Evolutionary conservation across 2,329 filamentous ascomycete genomes (phyloP), one percentile per base, ranked within the genome.

Genomic region (Penicillium italicum): DNA sequence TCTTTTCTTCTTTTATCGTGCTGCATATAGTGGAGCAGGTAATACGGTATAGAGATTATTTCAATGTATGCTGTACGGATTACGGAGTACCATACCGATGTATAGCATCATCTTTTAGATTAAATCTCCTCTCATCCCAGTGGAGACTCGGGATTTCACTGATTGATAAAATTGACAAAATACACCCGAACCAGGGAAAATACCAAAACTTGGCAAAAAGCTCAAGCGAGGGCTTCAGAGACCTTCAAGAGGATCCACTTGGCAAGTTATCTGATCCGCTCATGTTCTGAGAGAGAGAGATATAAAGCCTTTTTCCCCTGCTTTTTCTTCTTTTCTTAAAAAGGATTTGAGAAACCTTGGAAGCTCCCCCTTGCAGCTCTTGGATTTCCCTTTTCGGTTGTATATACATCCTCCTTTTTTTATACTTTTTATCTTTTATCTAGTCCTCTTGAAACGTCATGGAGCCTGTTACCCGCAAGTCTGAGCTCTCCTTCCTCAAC

Each of bases 401-500:
- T 45, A 33, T 45, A 33, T 34, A 42, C n/a, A n/a, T n/a, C n/a
- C n/a, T n/a, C 1, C 14, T 16, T 28, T 28, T 22, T 22, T 26
- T 42, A 50, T 4, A 30, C 12, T 12, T 41, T 49, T 31, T 20
- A 31, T 18, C 40, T 34, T 33, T 45, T n/a, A 31, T 24, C 18
- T 47, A 31, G 24, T n/a, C 9, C 30, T 26, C 30, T 30, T 31
- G 12, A 18, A 40, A 22, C 30, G 28, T 33, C 24, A 65, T 66
- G 62, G 62, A 64, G 45, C 56, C 57, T 3, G 62, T 64, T 30
- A 22, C 58, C 22, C 59, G 59, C 42, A 66, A 63, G 48, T 54
- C 66, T 16, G 70, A 70, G 60, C 51, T 66, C 26, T 61, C 65
- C 60, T 69, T 63, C 52, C 57, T 65, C 16, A 59, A 54, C 60